These are phyloP conservation scores for Alternaria metachromatica DNA, from an alignment of 2,329 filamentous ascomycete genomes.

Conservation along the genomic window DNA sequence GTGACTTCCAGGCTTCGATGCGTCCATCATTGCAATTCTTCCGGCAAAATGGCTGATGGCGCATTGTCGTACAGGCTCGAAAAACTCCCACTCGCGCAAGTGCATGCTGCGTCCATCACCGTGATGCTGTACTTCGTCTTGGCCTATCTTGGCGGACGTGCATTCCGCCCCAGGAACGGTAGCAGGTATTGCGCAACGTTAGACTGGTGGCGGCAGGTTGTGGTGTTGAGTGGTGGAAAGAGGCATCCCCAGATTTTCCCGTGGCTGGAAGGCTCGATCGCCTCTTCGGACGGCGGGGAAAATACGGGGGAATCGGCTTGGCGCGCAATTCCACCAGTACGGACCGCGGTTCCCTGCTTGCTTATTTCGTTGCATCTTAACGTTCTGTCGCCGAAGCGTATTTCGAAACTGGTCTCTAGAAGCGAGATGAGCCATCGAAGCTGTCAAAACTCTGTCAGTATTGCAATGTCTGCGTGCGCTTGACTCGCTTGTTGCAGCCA, in stretches of 20 bases:
- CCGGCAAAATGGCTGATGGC: conserved; percentile 16
- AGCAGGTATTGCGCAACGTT: conserved; percentile 13
- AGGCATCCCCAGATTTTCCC: conserved; percentile 23
- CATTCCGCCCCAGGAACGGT: conserved; percentile 10
- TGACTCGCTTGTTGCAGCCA: not conserved
- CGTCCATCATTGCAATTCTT: conserved; percentile 13
- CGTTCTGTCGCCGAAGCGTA: not conserved
- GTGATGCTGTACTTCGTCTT: conserved; percentile 4
- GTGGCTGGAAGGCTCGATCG: conserved; percentile 18
- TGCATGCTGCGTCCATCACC: conserved; percentile 2
- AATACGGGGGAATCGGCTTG: conserved; percentile 7
- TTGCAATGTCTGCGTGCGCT: not conserved
- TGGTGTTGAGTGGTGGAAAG: conserved; percentile 31
- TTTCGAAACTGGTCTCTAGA: not conserved
- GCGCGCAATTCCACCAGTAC: conserved; percentile 8
- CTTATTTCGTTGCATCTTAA: not conserved
- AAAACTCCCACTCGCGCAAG: not conserved
- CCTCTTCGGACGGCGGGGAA: conserved; percentile 18
- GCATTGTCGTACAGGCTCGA: conserved; percentile 2
- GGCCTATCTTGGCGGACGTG: conserved; percentile 13
- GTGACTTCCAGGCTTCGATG: not conserved
- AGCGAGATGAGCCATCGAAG: not conserved
- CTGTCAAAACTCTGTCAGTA: not conserved
- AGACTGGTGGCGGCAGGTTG: conserved; percentile 12
- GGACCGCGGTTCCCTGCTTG: not conserved